Base-by-base conservation (phyloP, 2,329 filamentous ascomycete species). In the Beauveria brongniartii region DNA sequence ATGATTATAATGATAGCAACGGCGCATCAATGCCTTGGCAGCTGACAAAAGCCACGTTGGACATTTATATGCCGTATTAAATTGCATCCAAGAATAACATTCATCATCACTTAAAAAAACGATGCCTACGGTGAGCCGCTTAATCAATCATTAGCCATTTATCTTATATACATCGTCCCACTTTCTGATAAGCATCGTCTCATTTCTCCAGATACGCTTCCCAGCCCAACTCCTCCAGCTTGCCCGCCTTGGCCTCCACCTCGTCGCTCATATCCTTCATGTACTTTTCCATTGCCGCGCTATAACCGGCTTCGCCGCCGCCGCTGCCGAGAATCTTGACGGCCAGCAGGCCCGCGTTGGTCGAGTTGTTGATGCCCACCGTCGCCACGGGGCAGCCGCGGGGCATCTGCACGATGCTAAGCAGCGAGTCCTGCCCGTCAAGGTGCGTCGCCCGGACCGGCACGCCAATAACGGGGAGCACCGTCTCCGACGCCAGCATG, bases 391-490 rank as follows among this genome's bases (percentile, higher is more conserved):
- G 89, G 55, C 87, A 82, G 14, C 89, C 89, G 67, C 82, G 74
- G 6, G 89, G 89, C 89, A 92, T 91, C 70, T 91, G 88, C 4
- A 90, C 87, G 65, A 91, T 91, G 67, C 84, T 88, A 59, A 88
- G 76, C 59, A 92, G 74, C 63, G 83, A 87, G 69, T 92, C 89
- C 63, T 87, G 76, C 3, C 89, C 89, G 68, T 91, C 89, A 6
- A 91, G 74, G 24, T 85, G 82, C 22, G 86, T 89, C 0, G 86
- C 89, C 75, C 88, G 90, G 28, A 92, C 86, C 0, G 89, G 89
- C 0, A 92, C 86, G 5, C 89, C 89, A 61, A 92, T 90, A 3
- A 92, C 89, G 0, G 89, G 89, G 18, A 92, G 73, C 2, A 84
- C 78, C 0, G 88, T 90, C 69, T 88, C 83, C 1, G 87, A 85